These are phyloP conservation scores for Periconia digitata DNA, from an alignment of 2,329 filamentous ascomycete genomes.

Conservation along the genomic window DNA sequence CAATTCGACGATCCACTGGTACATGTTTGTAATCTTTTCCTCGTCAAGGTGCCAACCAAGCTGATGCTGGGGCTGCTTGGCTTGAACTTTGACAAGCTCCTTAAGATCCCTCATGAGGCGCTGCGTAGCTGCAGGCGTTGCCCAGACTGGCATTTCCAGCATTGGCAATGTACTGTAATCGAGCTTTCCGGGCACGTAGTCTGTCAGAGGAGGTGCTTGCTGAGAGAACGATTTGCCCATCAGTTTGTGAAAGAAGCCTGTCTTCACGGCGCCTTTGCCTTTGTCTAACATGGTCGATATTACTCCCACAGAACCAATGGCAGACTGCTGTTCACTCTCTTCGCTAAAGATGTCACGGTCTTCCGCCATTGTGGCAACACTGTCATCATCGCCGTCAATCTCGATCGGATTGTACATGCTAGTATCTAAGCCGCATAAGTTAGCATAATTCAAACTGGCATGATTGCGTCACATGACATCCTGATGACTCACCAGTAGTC, in stretches of 20 bases:
- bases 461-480: too few species aligned
- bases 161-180: slow-evolving; percentile 63
- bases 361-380: slow-evolving; percentile 53
- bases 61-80: slow-evolving; percentile 60
- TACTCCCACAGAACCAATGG: slow-evolving; percentile 13
- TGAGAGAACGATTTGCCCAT: slow-evolving; percentile 19
- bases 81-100: slow-evolving; percentile 65
- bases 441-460: too few species aligned
- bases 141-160: slow-evolving; percentile 67
- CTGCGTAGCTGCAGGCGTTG: slow-evolving; percentile 62
- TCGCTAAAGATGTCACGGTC: slow-evolving; percentile 33
- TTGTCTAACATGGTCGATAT: slow-evolving; percentile 28
- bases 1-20: slow-evolving; percentile 89
- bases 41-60: slow-evolving; percentile 83
- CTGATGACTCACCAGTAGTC: slow-evolving; percentile 25
- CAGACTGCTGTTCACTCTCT: slow-evolving; percentile 21
- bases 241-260: slow-evolving; percentile 26
- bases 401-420: slow-evolving; percentile 41
- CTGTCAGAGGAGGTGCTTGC: slow-evolving; percentile 43
- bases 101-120: slow-evolving; percentile 66
- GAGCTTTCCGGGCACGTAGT: slow-evolving; percentile 70
- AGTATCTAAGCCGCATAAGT: too few species aligned
- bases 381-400: slow-evolving; percentile 47
- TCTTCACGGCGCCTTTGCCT: slow-evolving; percentile 30
- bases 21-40: slow-evolving; percentile 69